Evolutionary conservation across 192 early-diverging fungal genomes (phyloP), one percentile per base, ranked within the genome.

Genomic region (Spinellus fusiger): DNA sequence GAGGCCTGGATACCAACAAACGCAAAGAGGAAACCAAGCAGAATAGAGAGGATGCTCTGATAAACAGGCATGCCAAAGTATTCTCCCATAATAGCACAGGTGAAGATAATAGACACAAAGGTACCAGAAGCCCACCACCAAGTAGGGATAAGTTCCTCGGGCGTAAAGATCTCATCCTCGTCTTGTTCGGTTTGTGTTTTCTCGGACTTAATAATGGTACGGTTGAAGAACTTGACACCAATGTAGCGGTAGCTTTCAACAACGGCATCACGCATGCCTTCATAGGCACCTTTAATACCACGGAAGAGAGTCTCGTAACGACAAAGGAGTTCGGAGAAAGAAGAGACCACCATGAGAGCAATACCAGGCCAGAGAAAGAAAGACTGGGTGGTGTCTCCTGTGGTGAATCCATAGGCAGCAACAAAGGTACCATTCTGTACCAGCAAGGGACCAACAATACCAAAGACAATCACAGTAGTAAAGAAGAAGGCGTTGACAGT

Each of bases 311-410:
- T 49, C 1, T 71, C 49, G 31, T 76, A 78, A 47, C 77, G 77
- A 20, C 62, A 67, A 63, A 73, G 63, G 20, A 88, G 56, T 63
- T 88, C 86, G 16, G 85, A 65, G 59, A 88, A 81, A 22, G 85
- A 77, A 50, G 80, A 71, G 59, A 78, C 68, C 10, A 88, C 71
- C 86, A 88, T 88, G 34, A 88, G 54, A 13, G 73, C 73, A 56
- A 88, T 74, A 74, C 86, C 86, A 15, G 86, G 86, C 86, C 86
- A 88, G 40, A 88, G 66, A 65, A 87, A 77, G 78, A 80, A 88
- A 56, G 75, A 83, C 49, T 80, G 82, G 29, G 86, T 69, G 26
- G 84, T 77, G 12, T 64, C 69, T 29, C 62, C 62, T 0, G 33
- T 53, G 26, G 61, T 53, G 54, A 80, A 78, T 35, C 70, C 72